phyloP scores from a whole-genome alignment of 2,329 filamentous ascomycete species.

The Arthrobotrys entomopaga region DNA sequence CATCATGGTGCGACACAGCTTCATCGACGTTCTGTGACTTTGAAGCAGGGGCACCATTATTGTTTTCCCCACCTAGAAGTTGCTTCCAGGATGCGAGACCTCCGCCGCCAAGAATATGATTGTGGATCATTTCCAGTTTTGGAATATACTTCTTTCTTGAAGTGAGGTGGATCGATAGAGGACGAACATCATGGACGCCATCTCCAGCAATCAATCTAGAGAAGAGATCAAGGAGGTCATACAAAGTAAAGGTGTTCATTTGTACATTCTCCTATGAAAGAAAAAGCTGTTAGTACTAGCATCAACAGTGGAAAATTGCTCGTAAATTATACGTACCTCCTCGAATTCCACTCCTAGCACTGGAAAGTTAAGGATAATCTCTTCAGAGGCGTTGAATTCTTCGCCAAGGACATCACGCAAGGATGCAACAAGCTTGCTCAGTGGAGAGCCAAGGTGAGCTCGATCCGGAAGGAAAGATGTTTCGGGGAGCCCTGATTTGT shows the following conservation, averaged over 20 bases:
- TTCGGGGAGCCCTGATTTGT: slow-evolving; percentile 28
- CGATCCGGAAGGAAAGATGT: slow-evolving; percentile 48
- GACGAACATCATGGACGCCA: slow-evolving; percentile 30
- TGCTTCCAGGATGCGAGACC: slow-evolving; percentile 43
- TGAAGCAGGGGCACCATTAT: not conserved
- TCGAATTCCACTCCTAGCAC: slow-evolving; percentile 49
- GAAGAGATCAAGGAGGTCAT: slow-evolving; percentile 42
- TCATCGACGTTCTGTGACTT: slow-evolving; percentile 10
- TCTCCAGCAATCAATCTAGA: slow-evolving; percentile 33
- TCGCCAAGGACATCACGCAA: slow-evolving; percentile 51
- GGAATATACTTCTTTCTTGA: slow-evolving; percentile 51
- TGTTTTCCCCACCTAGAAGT: not conserved
- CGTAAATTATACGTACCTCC: slow-evolving; percentile 31
- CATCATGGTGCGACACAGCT: not conserved
- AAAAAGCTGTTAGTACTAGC: slow-evolving; percentile 6
- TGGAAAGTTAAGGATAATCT: slow-evolving; percentile 44
- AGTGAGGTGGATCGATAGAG: slow-evolving; percentile 37
- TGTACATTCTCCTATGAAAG: slow-evolving; percentile 42
- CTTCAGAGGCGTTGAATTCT: slow-evolving; percentile 43
- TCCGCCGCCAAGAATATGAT: slow-evolving; percentile 38
- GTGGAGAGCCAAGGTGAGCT: slow-evolving; percentile 27
- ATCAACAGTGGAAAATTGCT: not conserved
- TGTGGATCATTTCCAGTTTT: slow-evolving; percentile 44
- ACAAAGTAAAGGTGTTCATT: slow-evolving; percentile 44
- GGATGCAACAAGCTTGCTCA: slow-evolving; percentile 48